These are phyloP conservation scores for Colletotrichum lupini DNA, from an alignment of 2,329 filamentous ascomycete species.

Conservation along the genomic window DNA sequence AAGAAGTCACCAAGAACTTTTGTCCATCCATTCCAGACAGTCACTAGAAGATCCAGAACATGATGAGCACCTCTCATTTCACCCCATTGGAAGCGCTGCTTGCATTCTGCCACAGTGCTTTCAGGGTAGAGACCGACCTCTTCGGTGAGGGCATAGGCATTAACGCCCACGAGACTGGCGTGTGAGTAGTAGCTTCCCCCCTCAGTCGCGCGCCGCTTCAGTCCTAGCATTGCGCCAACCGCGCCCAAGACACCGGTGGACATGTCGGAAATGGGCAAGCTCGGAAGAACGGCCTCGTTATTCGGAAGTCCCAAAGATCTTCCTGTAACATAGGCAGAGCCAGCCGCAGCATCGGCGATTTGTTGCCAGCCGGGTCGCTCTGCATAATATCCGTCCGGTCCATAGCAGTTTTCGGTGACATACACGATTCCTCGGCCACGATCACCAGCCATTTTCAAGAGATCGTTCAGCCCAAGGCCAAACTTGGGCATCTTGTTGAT, in stretches of 20 bases:
- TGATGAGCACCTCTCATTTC: conserved; percentile 29
- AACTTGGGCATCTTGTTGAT: conserved; percentile 53
- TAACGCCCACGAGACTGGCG: conserved; percentile 42
- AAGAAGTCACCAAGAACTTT: conserved; percentile 14
- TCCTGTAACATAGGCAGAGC: conserved; percentile 47
- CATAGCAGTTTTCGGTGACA: conserved; percentile 31
- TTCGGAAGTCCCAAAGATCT: conserved; percentile 40
- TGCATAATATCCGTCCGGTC: conserved; percentile 26
- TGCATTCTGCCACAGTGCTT: conserved; percentile 21
- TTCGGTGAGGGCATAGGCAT: conserved; percentile 41
- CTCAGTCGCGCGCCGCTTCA: conserved; percentile 44
- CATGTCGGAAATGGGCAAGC: conserved; percentile 50
- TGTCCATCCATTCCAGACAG: conserved; percentile 25
- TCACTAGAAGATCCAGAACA: conserved; percentile 24
- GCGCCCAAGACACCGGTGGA: conserved; percentile 46
- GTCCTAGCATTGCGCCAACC: conserved; percentile 44
- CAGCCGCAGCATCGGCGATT: conserved; percentile 42
- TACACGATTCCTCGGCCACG: conserved; percentile 27
- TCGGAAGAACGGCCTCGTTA: conserved; percentile 44
- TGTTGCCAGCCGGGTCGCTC: conserved; percentile 30
- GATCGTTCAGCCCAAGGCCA: conserved; percentile 52
- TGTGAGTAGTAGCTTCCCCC: conserved; percentile 47
- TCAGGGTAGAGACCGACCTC: conserved; percentile 46
- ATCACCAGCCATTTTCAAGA: conserved; percentile 49
- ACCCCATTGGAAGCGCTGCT: conserved; percentile 25